phyloP scores from a whole-genome alignment of 306 rosid species.

The Quercus cerris region DNA sequence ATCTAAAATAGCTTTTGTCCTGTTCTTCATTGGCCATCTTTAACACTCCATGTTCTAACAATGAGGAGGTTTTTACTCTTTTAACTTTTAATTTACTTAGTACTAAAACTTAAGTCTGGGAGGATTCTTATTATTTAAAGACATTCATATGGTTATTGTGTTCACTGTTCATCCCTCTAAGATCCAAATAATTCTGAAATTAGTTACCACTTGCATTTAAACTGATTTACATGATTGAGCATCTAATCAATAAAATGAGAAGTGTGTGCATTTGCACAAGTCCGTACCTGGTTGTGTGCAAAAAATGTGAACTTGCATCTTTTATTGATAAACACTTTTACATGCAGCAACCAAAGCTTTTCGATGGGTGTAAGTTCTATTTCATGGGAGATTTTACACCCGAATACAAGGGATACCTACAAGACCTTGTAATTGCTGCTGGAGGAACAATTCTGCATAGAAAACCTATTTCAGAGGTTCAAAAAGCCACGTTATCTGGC shows the following conservation, averaged over 20 bases:
- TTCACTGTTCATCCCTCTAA: not conserved
- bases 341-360: constrained; percentile 81
- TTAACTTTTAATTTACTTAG: not conserved
- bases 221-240: not conserved
- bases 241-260: not conserved
- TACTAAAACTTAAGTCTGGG: not conserved
- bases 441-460: constrained; percentile 84
- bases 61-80: not conserved
- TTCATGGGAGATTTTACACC: constrained; percentile 65
- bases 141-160: not conserved
- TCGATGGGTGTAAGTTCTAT: constrained; percentile 69
- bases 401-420: constrained; percentile 76
- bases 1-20: not conserved
- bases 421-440: constrained; percentile 77
- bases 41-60: not conserved
- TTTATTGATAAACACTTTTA: constrained; percentile 13
- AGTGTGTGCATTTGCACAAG: not conserved
- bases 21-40: not conserved
- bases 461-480: constrained; percentile 57
- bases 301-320: not conserved
- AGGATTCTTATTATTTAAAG: not conserved
- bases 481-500: constrained; percentile 18
- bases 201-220: too few species aligned
- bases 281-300: not conserved
- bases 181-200: not conserved